These are phyloP conservation scores for Dinochytrium kinnereticum DNA, from an alignment of 371 early-diverging fungal species.

Conservation along the genomic window DNA sequence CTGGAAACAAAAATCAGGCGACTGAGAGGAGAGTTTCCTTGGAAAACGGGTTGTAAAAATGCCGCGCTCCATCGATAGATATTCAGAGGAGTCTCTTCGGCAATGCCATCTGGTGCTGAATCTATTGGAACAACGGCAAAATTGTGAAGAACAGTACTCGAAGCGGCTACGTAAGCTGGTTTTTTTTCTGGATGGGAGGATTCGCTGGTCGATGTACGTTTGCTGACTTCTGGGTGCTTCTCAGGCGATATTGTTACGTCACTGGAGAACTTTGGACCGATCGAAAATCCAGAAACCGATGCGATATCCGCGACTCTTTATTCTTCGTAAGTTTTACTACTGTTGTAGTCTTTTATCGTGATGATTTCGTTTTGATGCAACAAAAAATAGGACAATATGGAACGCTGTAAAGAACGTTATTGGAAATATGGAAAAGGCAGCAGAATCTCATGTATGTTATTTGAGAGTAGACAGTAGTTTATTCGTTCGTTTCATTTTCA, in stretches of 20 bases:
- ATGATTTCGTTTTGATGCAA: too few species aligned
- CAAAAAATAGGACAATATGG: conserved; percentile 44
- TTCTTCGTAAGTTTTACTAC: conserved; percentile 7
- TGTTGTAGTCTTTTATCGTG: too few species aligned
- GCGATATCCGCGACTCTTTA: conserved; percentile 4
- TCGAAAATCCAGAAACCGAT: conserved; percentile 5
- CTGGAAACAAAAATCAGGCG: too few species aligned
- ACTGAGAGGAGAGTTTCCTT: not conserved
- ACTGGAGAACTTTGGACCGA: not conserved
- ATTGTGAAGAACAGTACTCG: conserved; percentile 43
- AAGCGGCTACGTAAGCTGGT: conserved; percentile 39
- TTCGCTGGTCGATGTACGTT: too few species aligned
- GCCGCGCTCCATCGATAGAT: conserved; percentile 18
- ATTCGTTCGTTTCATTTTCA: not conserved
- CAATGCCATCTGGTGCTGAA: conserved; percentile 42
- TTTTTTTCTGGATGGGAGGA: too few species aligned
- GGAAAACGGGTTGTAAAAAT: not conserved
- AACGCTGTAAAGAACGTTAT: conserved; percentile 31
- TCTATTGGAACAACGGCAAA: conserved; percentile 41
- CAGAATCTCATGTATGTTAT: conserved; percentile 35
- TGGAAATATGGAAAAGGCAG: conserved; percentile 32
- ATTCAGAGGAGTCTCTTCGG: conserved; percentile 45
- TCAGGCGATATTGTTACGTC: conserved; percentile 6
- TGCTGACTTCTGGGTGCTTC: not conserved
- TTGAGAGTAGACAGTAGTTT: too few species aligned